Evolutionary conservation across 2,329 filamentous ascomycete genomes (phyloP).

Genomic region (Fusarium cyanostomum): DNA sequence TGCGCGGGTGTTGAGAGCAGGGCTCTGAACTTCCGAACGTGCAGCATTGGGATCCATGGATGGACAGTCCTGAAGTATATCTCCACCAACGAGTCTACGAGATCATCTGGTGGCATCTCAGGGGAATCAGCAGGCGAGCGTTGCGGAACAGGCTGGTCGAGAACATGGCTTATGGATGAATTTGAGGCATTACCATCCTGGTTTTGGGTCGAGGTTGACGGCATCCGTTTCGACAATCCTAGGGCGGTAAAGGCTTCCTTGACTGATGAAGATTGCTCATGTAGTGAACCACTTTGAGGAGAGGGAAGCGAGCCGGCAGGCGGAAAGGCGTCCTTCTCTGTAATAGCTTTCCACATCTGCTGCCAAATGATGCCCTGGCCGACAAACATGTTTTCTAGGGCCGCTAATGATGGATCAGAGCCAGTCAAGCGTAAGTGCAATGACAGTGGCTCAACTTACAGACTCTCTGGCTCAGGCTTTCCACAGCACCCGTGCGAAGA

Average conservation of each 20-base stretch:
- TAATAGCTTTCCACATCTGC: conserved; percentile 40
- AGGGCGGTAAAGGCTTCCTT: neutral
- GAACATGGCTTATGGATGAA: too few relatives aligned
- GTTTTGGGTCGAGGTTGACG: too few relatives aligned
- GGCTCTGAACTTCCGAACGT: conserved; percentile 40
- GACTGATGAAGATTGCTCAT: conserved; percentile 9
- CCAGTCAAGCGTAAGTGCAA: neutral
- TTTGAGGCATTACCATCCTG: neutral
- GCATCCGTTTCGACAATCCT: too few relatives aligned
- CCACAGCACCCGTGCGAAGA: conserved; percentile 48
- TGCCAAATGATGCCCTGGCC: conserved; percentile 50
- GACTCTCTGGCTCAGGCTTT: conserved; percentile 47
- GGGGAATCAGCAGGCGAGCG: neutral
- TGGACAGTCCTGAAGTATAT: conserved; percentile 51
- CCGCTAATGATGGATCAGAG: neutral
- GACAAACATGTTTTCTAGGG: conserved; percentile 52
- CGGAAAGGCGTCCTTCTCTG: neutral
- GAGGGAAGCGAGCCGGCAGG: neutral
- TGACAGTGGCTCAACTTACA: conserved; percentile 19
- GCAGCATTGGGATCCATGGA: conserved; percentile 49
- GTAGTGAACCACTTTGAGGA: neutral
- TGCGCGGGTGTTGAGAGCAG: conserved; percentile 19
- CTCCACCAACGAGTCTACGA: conserved; percentile 48
- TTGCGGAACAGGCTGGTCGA: neutral
- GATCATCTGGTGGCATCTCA: conserved; percentile 42